A percentile compares a stretch with the other conserved stretches of the same genome.
Evolutionary conservation across 352 stramenopile genomes (phyloP).

Genomic region (Globisporangium abappressorium): DNA sequence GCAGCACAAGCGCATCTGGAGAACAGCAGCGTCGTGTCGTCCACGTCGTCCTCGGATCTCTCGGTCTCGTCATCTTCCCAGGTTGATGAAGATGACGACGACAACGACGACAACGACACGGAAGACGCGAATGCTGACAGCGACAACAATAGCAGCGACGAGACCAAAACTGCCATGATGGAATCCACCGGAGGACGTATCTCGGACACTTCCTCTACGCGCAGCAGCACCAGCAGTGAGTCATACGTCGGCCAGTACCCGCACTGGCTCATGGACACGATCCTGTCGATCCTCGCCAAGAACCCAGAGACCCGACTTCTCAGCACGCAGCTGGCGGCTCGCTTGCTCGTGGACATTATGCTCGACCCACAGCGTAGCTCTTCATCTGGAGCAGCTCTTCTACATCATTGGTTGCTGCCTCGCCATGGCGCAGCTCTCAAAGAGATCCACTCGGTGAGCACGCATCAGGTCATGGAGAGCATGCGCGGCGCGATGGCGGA

Average conservation of each 20-base stretch:
- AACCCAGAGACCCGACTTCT: constrained; percentile 53
- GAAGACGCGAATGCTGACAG: neutral
- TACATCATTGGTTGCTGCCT: constrained; percentile 22
- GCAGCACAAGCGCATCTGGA: neutral
- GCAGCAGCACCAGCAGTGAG: neutral
- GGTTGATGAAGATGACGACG: constrained; percentile 9
- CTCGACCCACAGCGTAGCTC: constrained; percentile 26
- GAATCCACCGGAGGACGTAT: neutral
- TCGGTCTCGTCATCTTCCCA: constrained; percentile 20
- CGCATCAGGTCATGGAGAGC: constrained; percentile 77
- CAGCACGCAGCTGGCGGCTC: constrained; percentile 49
- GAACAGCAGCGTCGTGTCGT: constrained; percentile 21
- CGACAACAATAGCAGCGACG: neutral
- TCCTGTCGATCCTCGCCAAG: constrained; percentile 41
- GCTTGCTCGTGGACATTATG: constrained; percentile 57
- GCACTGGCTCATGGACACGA: constrained; percentile 51
- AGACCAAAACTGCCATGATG: constrained; percentile 2
- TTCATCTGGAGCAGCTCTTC: constrained; percentile 1
- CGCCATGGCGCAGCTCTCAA: constrained; percentile 34
- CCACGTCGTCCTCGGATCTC: constrained; percentile 21
- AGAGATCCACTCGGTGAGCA: constrained; percentile 61
- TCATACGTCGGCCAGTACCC: constrained; percentile 26
- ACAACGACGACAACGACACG: constrained; percentile 1
- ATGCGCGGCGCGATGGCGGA: constrained; percentile 79
- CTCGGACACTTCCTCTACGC: neutral